Percentiles rank a stretch among this genome's conserved stretches.
phyloP scores from a whole-genome alignment of 768 basidiomycete genomes.

The Lactifluus pinguis region DNA sequence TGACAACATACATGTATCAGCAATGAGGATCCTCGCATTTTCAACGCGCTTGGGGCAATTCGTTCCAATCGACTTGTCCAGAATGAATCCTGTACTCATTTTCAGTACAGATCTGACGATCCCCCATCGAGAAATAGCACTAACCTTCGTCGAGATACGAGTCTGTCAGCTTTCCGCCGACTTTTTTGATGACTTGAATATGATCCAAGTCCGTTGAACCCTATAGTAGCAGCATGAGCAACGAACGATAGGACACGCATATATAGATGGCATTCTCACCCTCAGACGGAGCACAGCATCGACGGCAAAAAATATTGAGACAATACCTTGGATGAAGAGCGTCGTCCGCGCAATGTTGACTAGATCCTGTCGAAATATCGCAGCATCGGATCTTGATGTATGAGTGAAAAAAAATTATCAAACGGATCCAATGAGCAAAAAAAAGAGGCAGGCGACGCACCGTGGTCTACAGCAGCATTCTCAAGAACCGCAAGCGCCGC shows the following conservation, averaged over 20 bases:
- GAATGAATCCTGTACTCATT: conserved; percentile 70
- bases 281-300: conserved; percentile 91
- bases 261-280: conserved; percentile 30
- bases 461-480: conserved; percentile 71
- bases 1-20: conserved; percentile 80
- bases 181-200: conserved; percentile 99
- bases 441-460: conserved; percentile 36
- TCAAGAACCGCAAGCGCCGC: conserved; percentile 84
- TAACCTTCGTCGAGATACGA: conserved; percentile 95
- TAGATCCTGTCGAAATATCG: conserved; percentile 77
- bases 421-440: neutral
- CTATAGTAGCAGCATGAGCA: conserved; percentile 29
- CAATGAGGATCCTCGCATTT: conserved; percentile 92
- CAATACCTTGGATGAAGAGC: conserved; percentile 90
- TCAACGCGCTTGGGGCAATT: conserved; percentile 94
- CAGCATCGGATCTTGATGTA: conserved; percentile 50
- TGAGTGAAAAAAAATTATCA: neutral
- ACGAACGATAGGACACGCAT: neutral
- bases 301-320: conserved; percentile 96
- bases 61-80: conserved; percentile 90
- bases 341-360: conserved; percentile 97
- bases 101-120: neutral
- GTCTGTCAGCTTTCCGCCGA: conserved; percentile 96
- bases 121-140: conserved; percentile 7
- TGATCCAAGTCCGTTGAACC: conserved; percentile 96